Evolutionary conservation across 192 early-diverging fungal genomes (phyloP).

Genomic region (Linnemannia schmuckeri): DNA sequence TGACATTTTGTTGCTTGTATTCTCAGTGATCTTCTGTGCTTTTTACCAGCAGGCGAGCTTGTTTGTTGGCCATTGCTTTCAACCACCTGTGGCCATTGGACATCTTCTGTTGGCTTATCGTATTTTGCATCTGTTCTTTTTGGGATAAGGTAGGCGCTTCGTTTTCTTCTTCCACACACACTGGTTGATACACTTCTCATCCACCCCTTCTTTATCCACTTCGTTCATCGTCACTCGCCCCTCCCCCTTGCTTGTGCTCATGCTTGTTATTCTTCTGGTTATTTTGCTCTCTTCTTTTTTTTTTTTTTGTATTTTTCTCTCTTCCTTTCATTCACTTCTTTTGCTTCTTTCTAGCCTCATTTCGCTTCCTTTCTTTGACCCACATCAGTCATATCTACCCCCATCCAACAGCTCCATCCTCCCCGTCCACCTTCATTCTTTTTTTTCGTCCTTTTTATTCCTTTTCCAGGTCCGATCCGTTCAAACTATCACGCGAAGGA

Average conservation of each 20-base stretch:
- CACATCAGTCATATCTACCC: not conserved
- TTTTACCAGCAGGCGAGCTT: not conserved
- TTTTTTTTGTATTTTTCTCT: not conserved
- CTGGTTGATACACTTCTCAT: not conserved
- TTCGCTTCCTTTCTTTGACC: constrained; percentile 6
- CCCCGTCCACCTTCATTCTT: not conserved
- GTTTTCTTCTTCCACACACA: not conserved
- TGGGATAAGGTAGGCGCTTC: no score
- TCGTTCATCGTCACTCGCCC: not conserved
- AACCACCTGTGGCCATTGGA: constrained; percentile 31
- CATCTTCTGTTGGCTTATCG: constrained; percentile 28
- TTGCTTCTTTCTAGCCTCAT: constrained; percentile 4
- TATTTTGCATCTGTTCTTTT: not conserved
- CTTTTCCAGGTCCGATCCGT: not conserved
- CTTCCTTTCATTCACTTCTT: not conserved
- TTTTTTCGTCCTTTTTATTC: constrained; percentile 1
- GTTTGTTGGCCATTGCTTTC: not conserved
- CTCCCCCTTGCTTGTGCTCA: not conserved
- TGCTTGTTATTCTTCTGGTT: not conserved
- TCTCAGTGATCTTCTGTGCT: not conserved
- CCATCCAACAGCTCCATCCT: not conserved
- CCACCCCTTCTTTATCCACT: not conserved
- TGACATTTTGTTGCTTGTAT: not conserved
- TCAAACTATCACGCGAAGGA: not conserved
- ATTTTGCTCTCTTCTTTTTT: not conserved